Evolutionary conservation across 164 flowering plant species (phyloP), one percentile per base, ranked within the genome.

Genomic region (Piper longum): DNA sequence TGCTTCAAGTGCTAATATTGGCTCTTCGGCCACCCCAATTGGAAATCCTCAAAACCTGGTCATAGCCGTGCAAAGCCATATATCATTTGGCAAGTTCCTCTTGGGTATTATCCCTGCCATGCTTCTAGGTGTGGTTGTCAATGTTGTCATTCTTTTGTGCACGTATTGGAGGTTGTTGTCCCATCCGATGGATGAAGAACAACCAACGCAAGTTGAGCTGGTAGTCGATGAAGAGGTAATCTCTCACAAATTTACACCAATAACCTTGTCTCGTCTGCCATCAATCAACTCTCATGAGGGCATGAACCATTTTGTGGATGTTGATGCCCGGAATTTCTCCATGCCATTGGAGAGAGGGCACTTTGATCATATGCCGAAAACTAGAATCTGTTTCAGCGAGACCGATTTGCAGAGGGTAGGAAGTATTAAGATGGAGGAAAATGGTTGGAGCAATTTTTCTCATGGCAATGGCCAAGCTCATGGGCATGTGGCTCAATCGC

Each of bases 31-130:
- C 1, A 89, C 98, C 40, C 98, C 98, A 0, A 92, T 89, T 55
- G 96, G 96, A 2, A 92, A 89, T 67, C 96, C 98, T 0, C 98
- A 89, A 56, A 91, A 92, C 67, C 73, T 92, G 63, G 96, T 92
- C 7, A 92, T 92, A 63, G 96, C 95, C 18, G 76, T 85, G 16
- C 80, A 80, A 67, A 81, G 98, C 69, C 70, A 69, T 54, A 87
- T 92, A 17, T 67, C 89, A 2, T 92, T 92, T 26, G 89, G 89
- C 19, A 41, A 71, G 0, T 92, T 91, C 63, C 62, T 89, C 19
- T 2, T 68, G 11, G 91, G 91, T 8, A 64, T 92, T 52, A 62
- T 86, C 13, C 91, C 96, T 18, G 92, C 98, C 7, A 85, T 83
- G 90, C 76, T 86, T 14, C 66, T 83, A 17, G 96, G 98, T 18